Percentiles rank a stretch among this genome's conserved stretches.
Conservation (phyloP, 805 yeast species). For the Lipomyces lipofer region DNA sequence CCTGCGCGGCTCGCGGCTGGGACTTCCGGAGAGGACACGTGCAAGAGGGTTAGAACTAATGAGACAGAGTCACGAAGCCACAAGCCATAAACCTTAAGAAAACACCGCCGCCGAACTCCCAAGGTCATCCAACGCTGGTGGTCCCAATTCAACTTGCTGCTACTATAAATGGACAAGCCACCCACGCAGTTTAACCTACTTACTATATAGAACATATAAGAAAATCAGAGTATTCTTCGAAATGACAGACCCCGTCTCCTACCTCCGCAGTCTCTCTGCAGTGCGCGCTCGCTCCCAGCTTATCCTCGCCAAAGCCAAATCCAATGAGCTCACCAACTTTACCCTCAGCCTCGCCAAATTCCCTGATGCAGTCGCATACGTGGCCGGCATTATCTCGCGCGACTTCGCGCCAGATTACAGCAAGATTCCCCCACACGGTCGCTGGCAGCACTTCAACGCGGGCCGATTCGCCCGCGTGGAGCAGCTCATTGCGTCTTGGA, state of each 20-base stretch:
- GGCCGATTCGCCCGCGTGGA: constrained; percentile 51
- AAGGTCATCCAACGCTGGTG: too few species aligned
- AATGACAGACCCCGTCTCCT: constrained; percentile 27
- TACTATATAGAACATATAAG: too few species aligned
- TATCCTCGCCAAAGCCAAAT: constrained; percentile 46
- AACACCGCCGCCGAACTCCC: too few species aligned
- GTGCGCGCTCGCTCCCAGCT: constrained; percentile 55
- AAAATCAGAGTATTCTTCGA: not conserved
- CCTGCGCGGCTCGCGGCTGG: too few species aligned
- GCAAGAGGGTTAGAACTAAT: too few species aligned
- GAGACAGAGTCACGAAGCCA: too few species aligned
- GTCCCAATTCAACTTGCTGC: too few species aligned
- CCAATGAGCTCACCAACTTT: constrained; percentile 46
- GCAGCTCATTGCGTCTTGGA: constrained; percentile 44
- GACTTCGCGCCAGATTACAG: constrained; percentile 49
- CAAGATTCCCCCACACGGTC: constrained; percentile 63
- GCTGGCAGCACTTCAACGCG: constrained; percentile 65
- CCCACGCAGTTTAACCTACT: too few species aligned
- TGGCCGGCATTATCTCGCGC: constrained; percentile 47
- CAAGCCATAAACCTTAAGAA: too few species aligned
- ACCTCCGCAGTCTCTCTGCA: constrained; percentile 53
- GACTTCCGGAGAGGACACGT: too few species aligned
- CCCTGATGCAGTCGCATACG: constrained; percentile 48
- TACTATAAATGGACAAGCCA: too few species aligned
- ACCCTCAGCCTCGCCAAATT: constrained; percentile 49